These are phyloP conservation scores for Aspergillus piperis DNA, from an alignment of 2,329 filamentous ascomycete genomes.

Conservation along the genomic window DNA sequence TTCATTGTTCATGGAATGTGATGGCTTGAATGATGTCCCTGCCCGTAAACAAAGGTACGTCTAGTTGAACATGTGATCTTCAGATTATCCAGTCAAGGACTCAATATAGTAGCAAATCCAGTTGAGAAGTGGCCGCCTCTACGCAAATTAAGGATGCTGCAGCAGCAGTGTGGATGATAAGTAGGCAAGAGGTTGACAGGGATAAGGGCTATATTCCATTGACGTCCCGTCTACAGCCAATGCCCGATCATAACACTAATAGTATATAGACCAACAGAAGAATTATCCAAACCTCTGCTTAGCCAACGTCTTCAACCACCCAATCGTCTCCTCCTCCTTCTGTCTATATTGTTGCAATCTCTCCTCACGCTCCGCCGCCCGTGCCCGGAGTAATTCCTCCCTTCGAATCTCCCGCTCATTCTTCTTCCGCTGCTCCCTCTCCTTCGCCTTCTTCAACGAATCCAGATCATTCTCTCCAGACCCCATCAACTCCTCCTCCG, in stretches of 20 bases:
- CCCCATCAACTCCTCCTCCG: constrained; percentile 74
- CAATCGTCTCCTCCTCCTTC: constrained; percentile 83
- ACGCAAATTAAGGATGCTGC: too few relatives aligned
- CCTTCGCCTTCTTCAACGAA: constrained; percentile 65
- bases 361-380: constrained; percentile 78
- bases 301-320: constrained; percentile 76
- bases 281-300: constrained; percentile 69
- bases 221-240: background rate
- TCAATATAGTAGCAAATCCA: too few relatives aligned
- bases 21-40: too few relatives aligned
- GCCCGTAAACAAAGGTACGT: too few relatives aligned
- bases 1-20: too few relatives aligned
- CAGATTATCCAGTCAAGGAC: too few relatives aligned
- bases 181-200: too few relatives aligned
- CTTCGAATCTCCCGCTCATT: constrained; percentile 78
- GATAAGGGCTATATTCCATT: background rate
- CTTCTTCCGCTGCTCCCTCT: constrained; percentile 70
- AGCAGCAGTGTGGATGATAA: too few relatives aligned
- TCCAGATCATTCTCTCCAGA: constrained; percentile 62
- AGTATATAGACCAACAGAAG: background rate
- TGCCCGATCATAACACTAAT: background rate
- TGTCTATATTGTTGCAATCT: constrained; percentile 67
- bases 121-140: too few relatives aligned
- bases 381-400: constrained; percentile 77
- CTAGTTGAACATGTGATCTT: too few relatives aligned